phyloP scores from a whole-genome alignment of 331 rosid genomes.

The Rhamnella rubrinervis region DNA sequence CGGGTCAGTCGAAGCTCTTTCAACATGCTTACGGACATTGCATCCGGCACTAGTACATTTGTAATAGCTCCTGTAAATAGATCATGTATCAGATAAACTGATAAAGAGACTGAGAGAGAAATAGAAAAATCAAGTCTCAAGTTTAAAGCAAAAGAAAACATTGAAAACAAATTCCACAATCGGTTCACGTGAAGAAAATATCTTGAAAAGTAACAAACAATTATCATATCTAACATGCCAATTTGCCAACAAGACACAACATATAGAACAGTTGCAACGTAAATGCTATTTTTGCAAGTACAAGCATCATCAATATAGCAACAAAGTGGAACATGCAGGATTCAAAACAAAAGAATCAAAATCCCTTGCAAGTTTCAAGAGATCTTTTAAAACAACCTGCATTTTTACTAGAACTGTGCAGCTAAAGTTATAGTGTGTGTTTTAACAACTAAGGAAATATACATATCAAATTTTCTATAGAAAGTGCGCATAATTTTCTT shows the following conservation, averaged over 20 bases:
- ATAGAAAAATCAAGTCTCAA: slow-evolving; percentile 1
- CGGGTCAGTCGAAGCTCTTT: slow-evolving; percentile 89
- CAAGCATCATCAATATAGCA: background rate
- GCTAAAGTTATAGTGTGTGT: too few species aligned
- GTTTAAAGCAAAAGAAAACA: background rate
- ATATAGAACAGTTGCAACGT: too few species aligned
- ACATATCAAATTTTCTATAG: too few species aligned
- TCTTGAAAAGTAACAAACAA: background rate
- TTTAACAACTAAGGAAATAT: too few species aligned
- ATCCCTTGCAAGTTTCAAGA: background rate
- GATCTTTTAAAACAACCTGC: background rate
- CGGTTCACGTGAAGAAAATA: background rate
- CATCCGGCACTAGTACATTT: slow-evolving; percentile 90
- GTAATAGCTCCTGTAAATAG: slow-evolving; percentile 85
- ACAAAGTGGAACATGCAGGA: background rate
- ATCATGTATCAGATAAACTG: background rate
- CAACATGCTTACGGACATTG: slow-evolving; percentile 95
- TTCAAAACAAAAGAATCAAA: background rate
- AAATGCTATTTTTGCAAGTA: background rate
- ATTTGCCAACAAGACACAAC: too few species aligned
- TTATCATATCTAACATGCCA: too few species aligned
- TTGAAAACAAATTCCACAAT: background rate
- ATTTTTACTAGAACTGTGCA: background rate
- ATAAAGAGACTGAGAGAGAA: slow-evolving; percentile 4
- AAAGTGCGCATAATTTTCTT: too few species aligned